phyloP scores from a whole-genome alignment of 176 grass and related monocot genomes.

The Zea mays region Zm-B73-REFERENCE-NAM-5.0 NC_050103.1:102893001-102893500 shows the following conservation, averaged over 20 bases:
- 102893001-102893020: constrained; percentile 12
- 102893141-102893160: constrained; percentile 94
- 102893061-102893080: constrained; percentile 95
- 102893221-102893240: constrained; percentile 26
- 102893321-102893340: constrained; percentile 69
- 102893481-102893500: constrained; percentile 74
- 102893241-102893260: background rate
- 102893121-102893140: constrained; percentile 93
- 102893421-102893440: constrained; percentile 93
- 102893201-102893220: background rate
- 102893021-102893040: constrained; percentile 48
- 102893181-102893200: constrained; percentile 45
- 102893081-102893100: constrained; percentile 95
- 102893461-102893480: constrained; percentile 55
- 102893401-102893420: constrained; percentile 81
- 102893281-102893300: constrained; percentile 80
- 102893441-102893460: constrained; percentile 86
- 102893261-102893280: constrained; percentile 53
- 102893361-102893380: constrained; percentile 81
- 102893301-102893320: constrained; percentile 88
- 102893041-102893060: constrained; percentile 92
- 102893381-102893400: constrained; percentile 85
- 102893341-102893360: constrained; percentile 67
- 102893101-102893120: constrained; percentile 89
- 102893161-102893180: constrained; percentile 92